A percentile compares a stretch with the other conserved stretches of the same genome.
phyloP scores from a whole-genome alignment of 169 alveolate genomes.

The Plasmodium malariae region DNA sequence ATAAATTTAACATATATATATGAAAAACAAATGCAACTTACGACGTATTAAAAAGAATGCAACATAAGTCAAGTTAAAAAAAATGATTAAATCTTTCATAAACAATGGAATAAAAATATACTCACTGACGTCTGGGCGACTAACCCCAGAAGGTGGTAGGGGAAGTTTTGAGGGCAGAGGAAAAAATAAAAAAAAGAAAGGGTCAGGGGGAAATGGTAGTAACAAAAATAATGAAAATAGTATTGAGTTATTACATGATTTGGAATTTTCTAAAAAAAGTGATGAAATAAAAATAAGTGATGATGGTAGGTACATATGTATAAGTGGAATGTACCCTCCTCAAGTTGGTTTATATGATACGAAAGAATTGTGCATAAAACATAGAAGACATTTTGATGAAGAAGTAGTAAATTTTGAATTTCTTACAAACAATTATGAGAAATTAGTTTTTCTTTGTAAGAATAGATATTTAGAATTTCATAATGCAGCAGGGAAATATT shows the following conservation, averaged over 20 bases:
- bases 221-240: constrained; percentile 18
- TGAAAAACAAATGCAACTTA: not conserved
- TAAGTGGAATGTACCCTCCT: constrained; percentile 86
- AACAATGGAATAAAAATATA: constrained; percentile 71
- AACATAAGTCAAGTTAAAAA: not conserved
- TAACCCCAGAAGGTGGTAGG: constrained; percentile 17
- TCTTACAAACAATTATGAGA: constrained; percentile 82
- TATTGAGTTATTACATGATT: constrained; percentile 83
- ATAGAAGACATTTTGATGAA: constrained; percentile 85
- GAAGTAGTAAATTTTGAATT: constrained; percentile 82
- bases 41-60: not conserved
- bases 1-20: too few relatives aligned
- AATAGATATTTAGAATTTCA: constrained; percentile 83
- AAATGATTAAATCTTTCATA: constrained; percentile 67
- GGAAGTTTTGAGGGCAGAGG: not conserved
- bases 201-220: not conserved
- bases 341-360: constrained; percentile 87
- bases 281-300: constrained; percentile 82
- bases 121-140: constrained; percentile 55
- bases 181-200: not conserved
- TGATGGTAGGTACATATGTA: constrained; percentile 80
- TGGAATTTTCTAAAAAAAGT: constrained; percentile 86
- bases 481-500: constrained; percentile 83
- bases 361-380: constrained; percentile 82
- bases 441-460: constrained; percentile 82